A percentile compares a stretch with the other conserved stretches of the same genome.
Conservation (phyloP, 768 basidiomycete species). For the Gymnopilus junonius region DNA sequence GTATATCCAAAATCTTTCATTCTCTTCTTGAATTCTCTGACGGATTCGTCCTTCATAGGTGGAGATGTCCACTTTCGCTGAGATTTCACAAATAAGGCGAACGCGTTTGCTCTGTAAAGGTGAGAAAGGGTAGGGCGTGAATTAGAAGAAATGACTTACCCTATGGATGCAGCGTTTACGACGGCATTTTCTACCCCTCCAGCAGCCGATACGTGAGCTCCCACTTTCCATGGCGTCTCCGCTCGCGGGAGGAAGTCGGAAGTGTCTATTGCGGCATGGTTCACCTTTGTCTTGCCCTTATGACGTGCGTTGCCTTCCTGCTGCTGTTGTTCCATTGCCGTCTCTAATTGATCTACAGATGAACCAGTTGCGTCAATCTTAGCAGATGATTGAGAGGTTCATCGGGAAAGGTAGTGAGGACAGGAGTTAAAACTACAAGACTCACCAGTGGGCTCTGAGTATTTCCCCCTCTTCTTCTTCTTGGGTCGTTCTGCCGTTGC, state of each 20-base stretch:
- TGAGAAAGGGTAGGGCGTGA: neutral
- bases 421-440: neutral
- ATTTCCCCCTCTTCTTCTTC: neutral
- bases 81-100: conserved; percentile 84
- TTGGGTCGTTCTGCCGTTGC: neutral
- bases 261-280: conserved; percentile 16
- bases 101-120: conserved; percentile 72
- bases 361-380: neutral
- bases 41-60: conserved; percentile 53
- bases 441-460: neutral
- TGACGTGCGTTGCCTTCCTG: neutral
- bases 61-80: conserved; percentile 82
- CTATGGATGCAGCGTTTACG: conserved; percentile 69
- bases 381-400: neutral
- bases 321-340: neutral
- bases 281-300: conserved; percentile 16
- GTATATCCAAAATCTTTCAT: conserved; percentile 67
- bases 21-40: conserved; percentile 61
- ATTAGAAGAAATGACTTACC: conserved; percentile 41
- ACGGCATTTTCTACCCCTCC: conserved; percentile 81
- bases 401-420: neutral
- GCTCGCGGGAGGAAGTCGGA: conserved; percentile 33
- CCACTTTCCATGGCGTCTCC: conserved; percentile 65
- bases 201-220: conserved; percentile 82
- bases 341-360: neutral